Evolutionary conservation across 164 flowering plant genomes (phyloP).

Genomic region (Vitis rotundifolia): DNA sequence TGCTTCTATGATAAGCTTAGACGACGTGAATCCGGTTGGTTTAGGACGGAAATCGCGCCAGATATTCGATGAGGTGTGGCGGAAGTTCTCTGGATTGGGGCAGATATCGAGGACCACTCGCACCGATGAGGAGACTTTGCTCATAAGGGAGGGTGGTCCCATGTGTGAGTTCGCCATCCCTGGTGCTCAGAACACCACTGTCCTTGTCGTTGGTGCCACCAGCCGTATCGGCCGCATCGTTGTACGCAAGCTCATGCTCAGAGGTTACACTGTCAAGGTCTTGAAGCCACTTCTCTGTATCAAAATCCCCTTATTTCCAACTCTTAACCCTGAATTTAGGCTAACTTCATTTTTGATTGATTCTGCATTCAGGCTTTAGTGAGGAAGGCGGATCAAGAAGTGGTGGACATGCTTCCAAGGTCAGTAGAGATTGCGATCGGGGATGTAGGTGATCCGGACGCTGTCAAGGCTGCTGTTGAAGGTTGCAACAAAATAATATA

Average conservation of each 20-base stretch:
- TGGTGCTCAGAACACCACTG: conserved; percentile 88
- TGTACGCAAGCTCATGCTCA: conserved; percentile 86
- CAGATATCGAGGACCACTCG: conserved; percentile 82
- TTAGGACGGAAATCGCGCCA: conserved; percentile 86
- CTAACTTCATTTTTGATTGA: background rate
- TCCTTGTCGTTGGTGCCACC: conserved; percentile 92
- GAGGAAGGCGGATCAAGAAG: conserved; percentile 67
- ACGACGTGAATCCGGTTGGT: conserved; percentile 89
- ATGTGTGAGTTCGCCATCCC: conserved; percentile 95
- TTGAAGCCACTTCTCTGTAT: no score
- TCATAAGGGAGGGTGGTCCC: conserved; percentile 71
- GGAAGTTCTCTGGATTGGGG: conserved; percentile 85
- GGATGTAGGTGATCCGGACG: conserved; percentile 91
- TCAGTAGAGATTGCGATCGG: conserved; percentile 85
- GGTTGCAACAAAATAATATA: conserved; percentile 91
- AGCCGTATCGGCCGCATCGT: conserved; percentile 86
- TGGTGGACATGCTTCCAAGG: conserved; percentile 80
- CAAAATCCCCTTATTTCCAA: background rate
- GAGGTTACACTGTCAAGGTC: conserved; percentile 96
- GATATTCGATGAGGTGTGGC: conserved; percentile 91
- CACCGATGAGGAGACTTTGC: conserved; percentile 50
- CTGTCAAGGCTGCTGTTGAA: conserved; percentile 67
- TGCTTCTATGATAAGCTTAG: conserved; percentile 35
- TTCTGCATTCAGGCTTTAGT: conserved; percentile 66
- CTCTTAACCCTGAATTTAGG: no score